Base-by-base conservation (phyloP, 2,329 filamentous ascomycete species). In the Sporothrix humicola region DNA sequence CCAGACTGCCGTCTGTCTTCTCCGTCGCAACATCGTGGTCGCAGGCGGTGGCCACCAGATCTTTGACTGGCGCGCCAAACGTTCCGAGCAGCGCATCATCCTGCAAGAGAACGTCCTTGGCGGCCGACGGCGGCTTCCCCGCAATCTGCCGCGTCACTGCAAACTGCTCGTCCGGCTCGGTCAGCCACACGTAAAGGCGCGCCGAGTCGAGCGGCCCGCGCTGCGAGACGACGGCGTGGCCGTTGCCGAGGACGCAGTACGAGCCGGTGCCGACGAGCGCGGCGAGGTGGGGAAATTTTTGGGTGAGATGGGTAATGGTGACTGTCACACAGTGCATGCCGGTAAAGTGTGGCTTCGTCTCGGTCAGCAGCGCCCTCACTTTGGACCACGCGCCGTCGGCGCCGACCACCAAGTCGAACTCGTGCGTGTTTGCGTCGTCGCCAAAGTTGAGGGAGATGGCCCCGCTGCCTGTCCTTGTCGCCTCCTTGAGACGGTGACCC, bases 381-480 rank as follows among this genome's bases (percentile, higher is more conserved):
- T 79, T 82, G 17, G 77, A 81, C 82, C 82, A 84, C 1, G 82
- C 81, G 4, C 83, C 83, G 77, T 83, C 82, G 0, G 81, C 82
- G 10, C 83, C 83, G 46, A 83, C 78, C 6, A 83, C 80, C 1
- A 84, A 74, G 72, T 84, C 83, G 69, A 81, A 83, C 0, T 72
- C 73, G 15, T 76, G 61, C 1, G 68, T 76, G 46, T n/a, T n/a
- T n/a, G n/a, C n/a, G n/a, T 77, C 75, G n/a, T 71, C 15, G 23
- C 76, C 77, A 69, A 79, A 78, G 37, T 78, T 77, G 26, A 82
- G 23, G 23, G 23, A 26, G 23, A 26, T 26, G 23, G 23, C 23
- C 23, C 23, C 23, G 23, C 23, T 26, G 23, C 23, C 23, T 26
- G 23, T 37, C 12, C 20, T 59, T 13, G 37, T 66, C 72, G 46